Evolutionary conservation across 2,329 filamentous ascomycete species (phyloP), one percentile per base, ranked within the genome.

Genomic region (Chalaropsis thielavioides): DNA sequence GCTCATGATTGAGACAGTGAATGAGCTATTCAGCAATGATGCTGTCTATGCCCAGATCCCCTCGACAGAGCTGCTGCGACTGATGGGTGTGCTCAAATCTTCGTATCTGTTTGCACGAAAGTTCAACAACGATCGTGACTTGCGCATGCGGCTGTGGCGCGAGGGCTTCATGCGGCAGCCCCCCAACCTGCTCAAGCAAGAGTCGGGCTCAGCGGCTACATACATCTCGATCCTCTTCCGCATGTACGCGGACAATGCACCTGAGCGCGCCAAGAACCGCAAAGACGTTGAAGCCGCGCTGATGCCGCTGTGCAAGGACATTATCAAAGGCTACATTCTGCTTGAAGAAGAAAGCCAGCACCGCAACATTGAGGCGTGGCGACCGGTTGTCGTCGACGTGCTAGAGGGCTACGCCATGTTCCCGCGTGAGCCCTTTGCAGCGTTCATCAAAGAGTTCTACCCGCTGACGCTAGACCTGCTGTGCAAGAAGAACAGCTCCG

Each of bases 121-220:
- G 70, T 99, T 99, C 80, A 99, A 99, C 74, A 90, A 91, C 68
- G 92, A 99, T 76, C 95, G 96, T 75, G 94, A 97, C 69, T 80
- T 99, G 44, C 86, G 94, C 58, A 95, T 95, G 81, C 85, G 90
- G 19, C 80, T 99, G 19, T 99, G 95, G 90, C 83, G 91, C 62
- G 94, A 99, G 74, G 94, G 95, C 0, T 99, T 99, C 80, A 99
- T 99, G 94, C 96, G 95, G 76, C 94, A 99, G 73, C 92, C 94
- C 17, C 94, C 94, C 2, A 99, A 99, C 71, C 80, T 99, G 13
- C 82, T 99, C 38, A 99, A 99, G 77, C 94, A 99, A 74, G 94
- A 99, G 76, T 90, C 85, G 68, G 92, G 94, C 49, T 89, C 88
- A 64, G 94, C 94, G 0, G 89, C 90, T 1, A 96, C 95, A 1